Conservation (phyloP, 2,329 filamentous ascomycete genomes). For the Ceratocystis destructans region DNA sequence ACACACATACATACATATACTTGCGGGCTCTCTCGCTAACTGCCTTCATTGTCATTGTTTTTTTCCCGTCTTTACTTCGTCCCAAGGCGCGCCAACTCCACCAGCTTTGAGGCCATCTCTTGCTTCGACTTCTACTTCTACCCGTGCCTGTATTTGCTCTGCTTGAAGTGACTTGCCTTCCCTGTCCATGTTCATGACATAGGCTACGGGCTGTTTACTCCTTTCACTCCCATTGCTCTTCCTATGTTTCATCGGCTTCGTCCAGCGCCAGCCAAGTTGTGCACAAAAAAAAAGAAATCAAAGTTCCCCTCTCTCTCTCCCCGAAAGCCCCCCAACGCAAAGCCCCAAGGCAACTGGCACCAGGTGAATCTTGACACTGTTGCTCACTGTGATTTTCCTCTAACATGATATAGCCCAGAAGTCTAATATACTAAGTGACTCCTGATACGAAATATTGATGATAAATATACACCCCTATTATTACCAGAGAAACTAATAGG, state of each 20-base stretch:
- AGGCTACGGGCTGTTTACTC: not conserved
- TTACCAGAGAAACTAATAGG: not conserved
- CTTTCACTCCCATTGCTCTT: slow-evolving; percentile 4
- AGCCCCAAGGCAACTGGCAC: not conserved
- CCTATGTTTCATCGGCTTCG: not conserved
- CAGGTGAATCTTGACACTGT: not conserved
- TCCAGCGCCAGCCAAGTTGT: not conserved
- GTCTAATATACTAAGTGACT: not conserved
- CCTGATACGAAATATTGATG: not conserved
- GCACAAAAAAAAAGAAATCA: not conserved
- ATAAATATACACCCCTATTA: not conserved
- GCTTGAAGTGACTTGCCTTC: not conserved
- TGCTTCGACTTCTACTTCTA: not conserved
- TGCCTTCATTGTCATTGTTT: not conserved
- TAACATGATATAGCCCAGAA: not conserved
- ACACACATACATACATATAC: not conserved
- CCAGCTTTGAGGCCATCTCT: not conserved
- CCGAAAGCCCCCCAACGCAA: too few relatives aligned
- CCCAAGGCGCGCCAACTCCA: not conserved
- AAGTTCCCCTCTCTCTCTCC: not conserved
- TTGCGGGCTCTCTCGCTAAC: not conserved
- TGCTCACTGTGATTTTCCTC: not conserved
- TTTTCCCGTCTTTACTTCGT: not conserved
- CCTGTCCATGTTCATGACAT: not conserved
- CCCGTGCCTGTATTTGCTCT: not conserved